A percentile compares a stretch with the other conserved stretches of the same genome.
These are phyloP conservation scores for Ilex asprella DNA, from an alignment of 257 asterid genomes.

Conservation along the genomic window DNA sequence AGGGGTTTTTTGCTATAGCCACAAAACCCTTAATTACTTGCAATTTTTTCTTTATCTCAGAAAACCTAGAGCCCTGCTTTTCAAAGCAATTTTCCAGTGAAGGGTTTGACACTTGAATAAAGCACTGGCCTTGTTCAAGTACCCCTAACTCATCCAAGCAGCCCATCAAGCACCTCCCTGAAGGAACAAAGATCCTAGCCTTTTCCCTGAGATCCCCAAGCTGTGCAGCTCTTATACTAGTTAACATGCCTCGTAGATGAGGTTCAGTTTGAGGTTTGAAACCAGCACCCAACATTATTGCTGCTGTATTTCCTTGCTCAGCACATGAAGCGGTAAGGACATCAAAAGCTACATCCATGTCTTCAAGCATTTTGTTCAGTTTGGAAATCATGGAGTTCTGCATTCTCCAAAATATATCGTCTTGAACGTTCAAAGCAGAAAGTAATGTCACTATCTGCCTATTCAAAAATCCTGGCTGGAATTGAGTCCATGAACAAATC, in stretches of 20 bases:
- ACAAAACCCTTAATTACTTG: slow-evolving; percentile 64
- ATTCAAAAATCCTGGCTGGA: slow-evolving; percentile 85
- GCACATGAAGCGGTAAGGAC: slow-evolving; percentile 65
- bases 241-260: slow-evolving; percentile 72
- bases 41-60: slow-evolving; percentile 33
- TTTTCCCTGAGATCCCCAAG: slow-evolving; percentile 74
- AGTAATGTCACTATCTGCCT: slow-evolving; percentile 78
- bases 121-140: slow-evolving; percentile 81
- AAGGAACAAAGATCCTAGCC: slow-evolving; percentile 76
- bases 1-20: slow-evolving; percentile 81
- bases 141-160: slow-evolving; percentile 73
- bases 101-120: slow-evolving; percentile 69
- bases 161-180: slow-evolving; percentile 93
- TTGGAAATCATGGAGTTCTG: slow-evolving; percentile 60
- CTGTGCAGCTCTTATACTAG: slow-evolving; percentile 75
- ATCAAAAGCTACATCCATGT: slow-evolving; percentile 60
- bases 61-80: slow-evolving; percentile 58
- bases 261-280: slow-evolving; percentile 74
- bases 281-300: slow-evolving; percentile 83
- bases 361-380: slow-evolving; percentile 55
- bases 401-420: slow-evolving; percentile 63
- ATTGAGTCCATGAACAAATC: slow-evolving; percentile 85
- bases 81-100: slow-evolving; percentile 57
- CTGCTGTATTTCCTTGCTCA: slow-evolving; percentile 68
- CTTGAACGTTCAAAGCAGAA: slow-evolving; percentile 63